A percentile compares a stretch with the other conserved stretches of the same genome.
phyloP scores from a whole-genome alignment of 2,329 filamentous ascomycete genomes.

The Xylaria sp. region DNA sequence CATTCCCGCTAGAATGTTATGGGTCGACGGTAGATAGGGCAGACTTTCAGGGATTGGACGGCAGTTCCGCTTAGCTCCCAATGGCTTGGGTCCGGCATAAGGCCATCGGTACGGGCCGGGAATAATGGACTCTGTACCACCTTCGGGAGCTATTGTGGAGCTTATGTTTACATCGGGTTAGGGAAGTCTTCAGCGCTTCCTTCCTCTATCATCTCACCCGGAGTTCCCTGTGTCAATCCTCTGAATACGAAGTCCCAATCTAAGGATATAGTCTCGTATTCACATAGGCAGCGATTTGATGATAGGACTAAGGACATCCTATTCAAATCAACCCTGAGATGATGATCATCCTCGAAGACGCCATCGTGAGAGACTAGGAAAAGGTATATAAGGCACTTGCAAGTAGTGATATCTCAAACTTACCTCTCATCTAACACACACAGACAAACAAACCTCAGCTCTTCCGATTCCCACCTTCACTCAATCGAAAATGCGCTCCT shows the following conservation, averaged over 20 bases:
- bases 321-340: not conserved
- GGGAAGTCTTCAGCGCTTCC: slow-evolving; percentile 1
- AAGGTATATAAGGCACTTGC: slow-evolving; percentile 8
- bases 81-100: slow-evolving; percentile 3
- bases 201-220: not conserved
- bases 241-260: slow-evolving; percentile 26
- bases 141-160: slow-evolving; percentile 1
- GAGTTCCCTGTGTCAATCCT: slow-evolving; percentile 4
- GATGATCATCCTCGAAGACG: not conserved
- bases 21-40: no score
- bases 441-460: not conserved
- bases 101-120: slow-evolving; percentile 21
- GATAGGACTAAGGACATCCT: not conserved
- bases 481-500: slow-evolving; percentile 34
- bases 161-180: not conserved
- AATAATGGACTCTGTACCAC: slow-evolving; percentile 10
- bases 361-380: not conserved
- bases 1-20: no score
- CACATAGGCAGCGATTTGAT: not conserved
- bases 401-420: not conserved
- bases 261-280: slow-evolving; percentile 21
- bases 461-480: not conserved
- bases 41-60: not conserved
- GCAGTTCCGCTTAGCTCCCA: slow-evolving; percentile 1
- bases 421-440: not conserved